Conservation (phyloP, 805 yeast species). For the Kazachstania kunashirensis region DNA sequence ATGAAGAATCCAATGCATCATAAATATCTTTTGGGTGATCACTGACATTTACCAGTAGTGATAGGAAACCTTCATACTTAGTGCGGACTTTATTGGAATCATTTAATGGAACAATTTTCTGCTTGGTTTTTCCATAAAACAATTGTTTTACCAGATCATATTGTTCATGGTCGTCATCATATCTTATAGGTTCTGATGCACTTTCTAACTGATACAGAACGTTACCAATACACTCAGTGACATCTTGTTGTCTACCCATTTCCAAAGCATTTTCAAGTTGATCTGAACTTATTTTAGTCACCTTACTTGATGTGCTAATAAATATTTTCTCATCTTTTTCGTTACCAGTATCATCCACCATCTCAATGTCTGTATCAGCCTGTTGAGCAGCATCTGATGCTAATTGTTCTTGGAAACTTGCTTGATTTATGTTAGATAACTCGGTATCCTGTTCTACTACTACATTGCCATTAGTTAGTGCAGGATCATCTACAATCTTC, state of each 20-base stretch:
- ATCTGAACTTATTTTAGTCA: constrained; percentile 37
- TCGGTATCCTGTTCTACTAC: too few relatives aligned
- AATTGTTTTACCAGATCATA: constrained; percentile 67
- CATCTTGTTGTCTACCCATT: constrained; percentile 91
- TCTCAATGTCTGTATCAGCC: too few relatives aligned
- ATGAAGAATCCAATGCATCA: constrained; percentile 80
- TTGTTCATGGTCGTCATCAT: constrained; percentile 74
- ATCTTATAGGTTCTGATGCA: constrained; percentile 56
- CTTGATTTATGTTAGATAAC: too few relatives aligned
- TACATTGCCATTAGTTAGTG: too few relatives aligned
- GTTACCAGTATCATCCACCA: too few relatives aligned
- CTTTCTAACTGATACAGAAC: constrained; percentile 87
- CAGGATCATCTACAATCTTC: not conserved
- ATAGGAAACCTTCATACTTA: constrained; percentile 66
- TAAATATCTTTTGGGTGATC: constrained; percentile 83
- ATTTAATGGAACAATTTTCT: constrained; percentile 50
- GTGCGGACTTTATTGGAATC: constrained; percentile 33
- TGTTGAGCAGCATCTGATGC: too few relatives aligned
- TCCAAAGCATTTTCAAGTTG: constrained; percentile 69
- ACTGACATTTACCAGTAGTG: constrained; percentile 75
- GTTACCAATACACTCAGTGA: constrained; percentile 92
- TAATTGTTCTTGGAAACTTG: too few relatives aligned
- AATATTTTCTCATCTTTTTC: constrained; percentile 1
- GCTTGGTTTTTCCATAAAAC: constrained; percentile 81
- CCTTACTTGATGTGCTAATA: constrained; percentile 16